Evolutionary conservation across 1,284 basidiomycete species (phyloP), one percentile per base, ranked within the genome.

Genomic region (Cutaneotrichosporon mucoides): DNA sequence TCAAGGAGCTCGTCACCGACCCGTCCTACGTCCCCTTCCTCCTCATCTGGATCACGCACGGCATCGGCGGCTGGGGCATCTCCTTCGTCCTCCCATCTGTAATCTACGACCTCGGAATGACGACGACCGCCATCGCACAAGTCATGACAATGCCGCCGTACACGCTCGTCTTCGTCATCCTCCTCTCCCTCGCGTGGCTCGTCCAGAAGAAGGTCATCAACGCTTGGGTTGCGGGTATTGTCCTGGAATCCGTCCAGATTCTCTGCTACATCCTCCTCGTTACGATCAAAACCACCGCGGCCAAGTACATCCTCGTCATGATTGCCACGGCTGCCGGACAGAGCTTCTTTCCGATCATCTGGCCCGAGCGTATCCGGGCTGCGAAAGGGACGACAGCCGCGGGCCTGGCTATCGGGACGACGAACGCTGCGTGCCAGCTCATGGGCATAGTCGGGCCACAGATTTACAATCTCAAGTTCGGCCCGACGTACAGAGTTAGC

Each of bases 71-170:
- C 8, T 61, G 60, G 55, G 56, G 55, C 42, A 57, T 61, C 52
- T 54, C 55, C 11, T 61, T 57, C 34, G 47, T 61, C 15, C 52
- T 61, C 33, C 60, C 60, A 2, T 36, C 55, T 7, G 55, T 61
- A 33, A 57, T 61, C 48, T 57, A 61, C 50, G 49, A 60, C 9
- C 54, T 60, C 8, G 51, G 55, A 4, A 50, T 61, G 34, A 15
- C 42, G 13, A 40, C 57, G 52, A 54, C 55, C 15, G 60, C 52
- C 9, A 50, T 61, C 15, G 41, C 55, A 5, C 60, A 61, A 38
- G 52, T 61, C 52, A 57, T 61, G 60, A 57, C 60, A 7, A 57
- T 61, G 52, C 60, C 56, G 16, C 59, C 59, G 15, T 60, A 56
- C 54, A 60, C 59, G 38, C 59, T 60, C 38, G 59, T 60, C 1